Conservation (phyloP, 2,329 filamentous ascomycete genomes). For the Trichoderma gracile region DNA sequence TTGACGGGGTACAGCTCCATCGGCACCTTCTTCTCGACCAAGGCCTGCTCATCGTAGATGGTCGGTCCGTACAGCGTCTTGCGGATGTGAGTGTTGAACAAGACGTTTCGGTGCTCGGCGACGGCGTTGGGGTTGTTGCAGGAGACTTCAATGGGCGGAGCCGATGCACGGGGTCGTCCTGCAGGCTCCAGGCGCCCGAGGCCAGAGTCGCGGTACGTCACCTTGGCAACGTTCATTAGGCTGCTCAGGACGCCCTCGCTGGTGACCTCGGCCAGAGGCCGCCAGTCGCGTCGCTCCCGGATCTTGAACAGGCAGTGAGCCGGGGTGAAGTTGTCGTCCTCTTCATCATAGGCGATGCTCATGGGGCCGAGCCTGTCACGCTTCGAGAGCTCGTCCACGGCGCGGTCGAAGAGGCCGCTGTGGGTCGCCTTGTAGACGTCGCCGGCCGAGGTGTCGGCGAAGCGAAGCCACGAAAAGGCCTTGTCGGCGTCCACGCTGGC, state of each 20-base stretch:
- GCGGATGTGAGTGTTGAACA: constrained; percentile 79
- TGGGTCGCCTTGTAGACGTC: constrained; percentile 73
- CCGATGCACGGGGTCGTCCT: constrained; percentile 73
- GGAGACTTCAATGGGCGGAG: constrained; percentile 80
- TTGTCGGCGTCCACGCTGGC: constrained; percentile 61
- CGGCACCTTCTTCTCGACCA: constrained; percentile 73
- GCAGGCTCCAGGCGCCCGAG: constrained; percentile 79
- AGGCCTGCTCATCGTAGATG: constrained; percentile 66
- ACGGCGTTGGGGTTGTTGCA: constrained; percentile 67
- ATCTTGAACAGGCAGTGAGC: constrained; percentile 82
- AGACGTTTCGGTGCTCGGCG: constrained; percentile 66
- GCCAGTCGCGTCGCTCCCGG: constrained; percentile 65
- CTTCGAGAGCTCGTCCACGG: constrained; percentile 59
- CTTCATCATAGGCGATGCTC: constrained; percentile 69
- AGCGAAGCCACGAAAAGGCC: constrained; percentile 87
- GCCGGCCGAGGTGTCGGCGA: constrained; percentile 72
- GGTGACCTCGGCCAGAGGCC: constrained; percentile 68
- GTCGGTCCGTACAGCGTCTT: constrained; percentile 70
- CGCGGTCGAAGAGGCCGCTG: constrained; percentile 71
- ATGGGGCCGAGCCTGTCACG: constrained; percentile 64
- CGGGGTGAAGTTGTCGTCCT: constrained; percentile 64
- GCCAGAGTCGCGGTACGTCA: constrained; percentile 67
- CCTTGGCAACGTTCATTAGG: constrained; percentile 75
- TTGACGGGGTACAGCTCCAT: constrained; percentile 62
- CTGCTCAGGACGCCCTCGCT: constrained; percentile 69